Base-by-base conservation (phyloP, 2,329 filamentous ascomycete genomes). In the Arthrobotrys entomopaga region DNA sequence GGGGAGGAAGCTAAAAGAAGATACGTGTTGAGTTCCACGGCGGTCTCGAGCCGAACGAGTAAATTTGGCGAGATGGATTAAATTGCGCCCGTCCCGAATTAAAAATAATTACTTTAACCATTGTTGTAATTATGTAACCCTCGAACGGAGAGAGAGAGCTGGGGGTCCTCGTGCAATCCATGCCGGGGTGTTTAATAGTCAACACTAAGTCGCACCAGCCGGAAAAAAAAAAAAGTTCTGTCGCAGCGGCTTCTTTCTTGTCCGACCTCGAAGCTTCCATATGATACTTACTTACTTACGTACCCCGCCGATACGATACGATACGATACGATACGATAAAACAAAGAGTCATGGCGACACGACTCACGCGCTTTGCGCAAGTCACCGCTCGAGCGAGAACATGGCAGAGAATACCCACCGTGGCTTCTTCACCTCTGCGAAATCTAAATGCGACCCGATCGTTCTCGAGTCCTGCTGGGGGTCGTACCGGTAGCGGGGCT, bases 1-100 rank as follows among this genome's bases (percentile, higher is more conserved):
- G 29, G n/a, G 20, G 6, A 48, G 20, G 6, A 48, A 56, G 56
- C 60, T 59, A 20, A 59, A 72, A 72, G 61, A 65, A 73, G 67
- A 65, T 65, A 73, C 67, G 67, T 73, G 67, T 73, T 73, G 67
- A 65, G 60, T 73, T 73, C 29, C 11, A 10, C 8, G 10, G 34
- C 24, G 40, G 56, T 43, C 63, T 54, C 64, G n/a, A 20, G 56
- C 58, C 65, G 57, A 53, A 58, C 50, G 53, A 66, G 50, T 43
- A 38, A 56, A 56, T 56, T 56, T 56, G n/a, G 29, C 26, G 26
- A 20, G 38, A 56, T 20, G 29, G 10, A 7, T 29, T 38, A 19
- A 56, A 56, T 38, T 43, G 16, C 34, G n/a, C 54, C 54, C 54
- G 26, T n/a, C 24, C 13, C 24, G 46, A 38, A 61, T 43, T 50